Evolutionary conservation across 768 basidiomycete genomes (phyloP).

Genomic region (Mycena olivaceomarginata): DNA sequence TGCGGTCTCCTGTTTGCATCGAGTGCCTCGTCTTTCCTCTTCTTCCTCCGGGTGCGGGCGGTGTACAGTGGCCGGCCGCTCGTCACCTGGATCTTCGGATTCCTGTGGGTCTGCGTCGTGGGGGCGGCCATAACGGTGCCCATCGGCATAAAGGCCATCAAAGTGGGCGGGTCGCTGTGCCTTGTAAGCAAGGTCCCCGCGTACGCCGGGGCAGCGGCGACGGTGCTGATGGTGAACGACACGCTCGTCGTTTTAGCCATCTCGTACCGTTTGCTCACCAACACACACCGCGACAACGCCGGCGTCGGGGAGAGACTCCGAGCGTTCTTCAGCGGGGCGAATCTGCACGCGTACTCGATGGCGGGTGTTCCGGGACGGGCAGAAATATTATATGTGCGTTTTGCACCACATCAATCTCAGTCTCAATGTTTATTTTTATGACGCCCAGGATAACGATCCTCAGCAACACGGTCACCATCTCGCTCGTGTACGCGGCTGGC

Average conservation of each 20-base stretch:
- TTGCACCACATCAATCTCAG: not conserved
- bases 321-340: not conserved
- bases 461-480: not conserved
- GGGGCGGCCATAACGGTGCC: not conserved
- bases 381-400: constrained; percentile 12
- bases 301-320: not conserved
- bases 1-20: not conserved
- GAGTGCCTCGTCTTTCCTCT: not conserved
- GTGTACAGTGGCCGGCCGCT: not conserved
- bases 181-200: not conserved
- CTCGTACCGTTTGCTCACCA: not conserved
- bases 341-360: not conserved
- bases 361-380: not conserved
- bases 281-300: not conserved
- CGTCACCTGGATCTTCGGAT: not conserved
- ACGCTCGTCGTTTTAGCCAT: not conserved
- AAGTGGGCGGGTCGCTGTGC: not conserved
- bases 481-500: not conserved
- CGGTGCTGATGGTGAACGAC: not conserved
- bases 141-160: not conserved
- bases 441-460: not conserved
- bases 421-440: not conserved
- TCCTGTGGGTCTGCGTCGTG: not conserved
- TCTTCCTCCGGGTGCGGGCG: constrained; percentile 2
- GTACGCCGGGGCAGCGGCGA: not conserved